Evolutionary conservation across 306 rosid species (phyloP), one percentile per base, ranked within the genome.

Genomic region (Morella rubra): DNA sequence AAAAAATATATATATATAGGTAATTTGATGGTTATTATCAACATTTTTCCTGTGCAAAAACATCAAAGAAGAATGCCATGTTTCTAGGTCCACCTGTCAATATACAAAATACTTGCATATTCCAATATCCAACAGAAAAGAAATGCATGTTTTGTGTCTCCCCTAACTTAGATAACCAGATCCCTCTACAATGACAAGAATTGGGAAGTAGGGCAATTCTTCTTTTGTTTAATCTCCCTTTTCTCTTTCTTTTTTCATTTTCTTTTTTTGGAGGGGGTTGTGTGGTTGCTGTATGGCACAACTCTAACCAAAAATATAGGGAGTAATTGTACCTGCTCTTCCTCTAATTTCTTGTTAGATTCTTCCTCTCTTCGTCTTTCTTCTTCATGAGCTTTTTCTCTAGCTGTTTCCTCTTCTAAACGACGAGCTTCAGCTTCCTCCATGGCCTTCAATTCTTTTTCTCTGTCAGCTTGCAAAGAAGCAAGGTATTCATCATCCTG

Each of bases 401-500:
- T 66, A 66, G 71, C 50, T 4, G 24, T 49, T 42, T 66, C 71
- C 50, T 89, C 96, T 84, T 86, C 91, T 85, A 92, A 92, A 59
- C 77, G 90, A 65, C 86, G 88, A 87, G 97, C 89, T 85, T 85
- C 91, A 11, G 96, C 97, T 82, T 95, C 97, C 73, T 82, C 92
- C 7, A 80, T 69, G 46, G 91, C 97, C 77, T 83, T 90, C 83
- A 88, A 74, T 80, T 95, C 97, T 71, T 90, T 95, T 86, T 92
- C 96, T 85, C 87, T 90, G 81, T 95, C 99, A 72, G 92, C 96
- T 89, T 87, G 96, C 77, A 95, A 74, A 0, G 99, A 80, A 66
- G 97, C 97, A 75, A 92, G 92, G 82, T 89, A 95, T 82, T 90
- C 99, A 89, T 90, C 99, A 82, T 91, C 97, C 97, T 95, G 88